phyloP scores from a whole-genome alignment of 129 eudicot genomes.

The Lactuca saligna region DNA sequence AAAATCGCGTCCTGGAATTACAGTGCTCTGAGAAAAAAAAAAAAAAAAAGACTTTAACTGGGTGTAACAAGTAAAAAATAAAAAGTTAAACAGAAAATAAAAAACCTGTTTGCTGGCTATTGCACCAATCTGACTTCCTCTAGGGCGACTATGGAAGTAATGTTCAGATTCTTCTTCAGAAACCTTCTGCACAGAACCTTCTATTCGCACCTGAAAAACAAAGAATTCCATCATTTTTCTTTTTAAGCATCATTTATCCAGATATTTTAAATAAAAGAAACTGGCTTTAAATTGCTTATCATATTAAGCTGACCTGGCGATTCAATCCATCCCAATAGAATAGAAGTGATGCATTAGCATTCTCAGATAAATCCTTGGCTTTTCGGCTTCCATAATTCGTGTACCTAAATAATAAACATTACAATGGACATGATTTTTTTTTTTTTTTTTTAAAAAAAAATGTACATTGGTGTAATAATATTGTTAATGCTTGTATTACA shows the following conservation, averaged over 20 bases:
- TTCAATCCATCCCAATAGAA: slow-evolving; percentile 88
- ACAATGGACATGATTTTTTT: too few species aligned
- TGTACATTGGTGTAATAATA: neutral
- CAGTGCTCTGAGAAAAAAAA: slow-evolving; percentile 60
- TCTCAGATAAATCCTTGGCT: slow-evolving; percentile 77
- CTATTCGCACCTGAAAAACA: slow-evolving; percentile 73
- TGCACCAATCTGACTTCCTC: slow-evolving; percentile 96
- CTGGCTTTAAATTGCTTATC: neutral
- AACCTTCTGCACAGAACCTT: slow-evolving; percentile 83
- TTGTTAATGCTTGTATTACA: slow-evolving; percentile 14
- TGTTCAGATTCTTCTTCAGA: slow-evolving; percentile 89
- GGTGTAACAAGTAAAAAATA: slow-evolving; percentile 3
- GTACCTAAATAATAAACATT: slow-evolving; percentile 51
- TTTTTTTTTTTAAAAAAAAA: too few species aligned
- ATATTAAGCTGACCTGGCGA: slow-evolving; percentile 57
- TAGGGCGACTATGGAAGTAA: slow-evolving; percentile 91
- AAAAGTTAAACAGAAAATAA: neutral
- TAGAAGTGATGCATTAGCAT: slow-evolving; percentile 78
- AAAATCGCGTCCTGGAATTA: slow-evolving; percentile 80
- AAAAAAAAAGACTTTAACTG: too few species aligned
- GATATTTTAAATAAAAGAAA: too few species aligned
- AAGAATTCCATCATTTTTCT: neutral
- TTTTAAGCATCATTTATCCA: too few species aligned
- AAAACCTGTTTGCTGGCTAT: slow-evolving; percentile 87
- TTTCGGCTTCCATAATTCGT: slow-evolving; percentile 90